Percentiles rank a stretch among this genome's conserved stretches.
Conservation (phyloP, 176 grass and related monocot species). For the Triticum timopheevii region DNA sequence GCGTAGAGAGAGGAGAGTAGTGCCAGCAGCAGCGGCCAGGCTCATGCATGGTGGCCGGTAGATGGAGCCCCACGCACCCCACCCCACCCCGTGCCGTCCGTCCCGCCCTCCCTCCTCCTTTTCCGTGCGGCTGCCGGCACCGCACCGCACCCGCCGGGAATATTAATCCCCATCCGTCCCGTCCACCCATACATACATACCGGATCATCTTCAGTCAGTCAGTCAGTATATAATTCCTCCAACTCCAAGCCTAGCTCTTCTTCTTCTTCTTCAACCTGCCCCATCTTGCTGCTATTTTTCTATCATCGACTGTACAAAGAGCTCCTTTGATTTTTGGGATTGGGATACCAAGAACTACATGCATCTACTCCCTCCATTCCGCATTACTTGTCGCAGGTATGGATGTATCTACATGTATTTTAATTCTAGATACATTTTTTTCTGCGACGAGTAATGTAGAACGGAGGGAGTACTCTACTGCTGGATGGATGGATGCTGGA, state of each 20-base stretch:
- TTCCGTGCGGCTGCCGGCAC: constrained; percentile 49
- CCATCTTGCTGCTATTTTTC: too few species aligned
- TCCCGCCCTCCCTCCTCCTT: constrained; percentile 4
- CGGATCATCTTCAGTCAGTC: not conserved
- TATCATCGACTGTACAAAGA: too few species aligned
- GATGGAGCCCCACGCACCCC: constrained; percentile 15
- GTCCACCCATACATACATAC: not conserved
- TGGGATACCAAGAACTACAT: too few species aligned
- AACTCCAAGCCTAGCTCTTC: not conserved
- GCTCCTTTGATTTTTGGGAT: too few species aligned
- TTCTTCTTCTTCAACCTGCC: not conserved
- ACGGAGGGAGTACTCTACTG: too few species aligned
- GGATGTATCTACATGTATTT: too few species aligned
- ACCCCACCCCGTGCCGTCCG: too few species aligned
- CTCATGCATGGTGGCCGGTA: not conserved
- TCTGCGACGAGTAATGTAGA: too few species aligned
- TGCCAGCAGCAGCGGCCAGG: not conserved
- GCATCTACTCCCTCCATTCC: too few species aligned
- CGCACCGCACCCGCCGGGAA: not conserved
- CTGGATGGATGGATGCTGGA: too few species aligned
- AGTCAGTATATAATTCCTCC: not conserved
- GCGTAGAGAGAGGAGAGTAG: not conserved
- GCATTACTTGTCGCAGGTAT: too few species aligned
- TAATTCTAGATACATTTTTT: too few species aligned
- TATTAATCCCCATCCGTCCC: not conserved